Conservation (phyloP, 2,329 filamentous ascomycete genomes). For the Xylariaceae sp. region DNA sequence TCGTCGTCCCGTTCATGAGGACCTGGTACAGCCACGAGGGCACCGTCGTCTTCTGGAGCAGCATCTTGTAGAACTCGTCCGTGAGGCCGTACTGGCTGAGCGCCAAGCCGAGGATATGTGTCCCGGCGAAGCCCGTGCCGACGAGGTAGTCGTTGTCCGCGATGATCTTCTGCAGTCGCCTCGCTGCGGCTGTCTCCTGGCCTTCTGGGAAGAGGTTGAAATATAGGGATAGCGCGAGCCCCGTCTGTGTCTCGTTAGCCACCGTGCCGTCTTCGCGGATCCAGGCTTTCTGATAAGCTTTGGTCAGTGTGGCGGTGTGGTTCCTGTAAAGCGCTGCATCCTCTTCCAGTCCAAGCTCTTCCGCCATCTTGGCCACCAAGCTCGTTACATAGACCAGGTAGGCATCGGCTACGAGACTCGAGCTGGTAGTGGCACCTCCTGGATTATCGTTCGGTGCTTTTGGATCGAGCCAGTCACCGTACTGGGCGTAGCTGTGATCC, state of each 20-base stretch:
- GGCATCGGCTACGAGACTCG: slow-evolving; percentile 40
- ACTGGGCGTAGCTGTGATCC: slow-evolving; percentile 34
- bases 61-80: slow-evolving; percentile 41
- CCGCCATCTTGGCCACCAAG: slow-evolving; percentile 33
- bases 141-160: slow-evolving; percentile 32
- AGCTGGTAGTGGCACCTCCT: slow-evolving; percentile 35
- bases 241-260: slow-evolving; percentile 37
- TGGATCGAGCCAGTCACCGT: slow-evolving; percentile 46
- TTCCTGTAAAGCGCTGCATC: slow-evolving; percentile 22
- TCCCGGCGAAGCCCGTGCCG: slow-evolving; percentile 41
- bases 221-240: slow-evolving; percentile 33
- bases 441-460: slow-evolving; percentile 37
- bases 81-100: slow-evolving; percentile 27
- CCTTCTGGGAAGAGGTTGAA: slow-evolving; percentile 32
- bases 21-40: slow-evolving; percentile 47
- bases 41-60: slow-evolving; percentile 40
- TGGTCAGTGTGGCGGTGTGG: slow-evolving; percentile 19
- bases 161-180: slow-evolving; percentile 30
- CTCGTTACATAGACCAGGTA: slow-evolving; percentile 41
- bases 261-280: slow-evolving; percentile 27
- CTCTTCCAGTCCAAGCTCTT: slow-evolving; percentile 27
- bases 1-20: slow-evolving; percentile 41
- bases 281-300: slow-evolving; percentile 31
- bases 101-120: slow-evolving; percentile 33
- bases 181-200: slow-evolving; percentile 21